Evolutionary conservation across 2,329 filamentous ascomycete genomes (phyloP), one percentile per base, ranked within the genome.

Genomic region (Cladobotryum protrusum): DNA sequence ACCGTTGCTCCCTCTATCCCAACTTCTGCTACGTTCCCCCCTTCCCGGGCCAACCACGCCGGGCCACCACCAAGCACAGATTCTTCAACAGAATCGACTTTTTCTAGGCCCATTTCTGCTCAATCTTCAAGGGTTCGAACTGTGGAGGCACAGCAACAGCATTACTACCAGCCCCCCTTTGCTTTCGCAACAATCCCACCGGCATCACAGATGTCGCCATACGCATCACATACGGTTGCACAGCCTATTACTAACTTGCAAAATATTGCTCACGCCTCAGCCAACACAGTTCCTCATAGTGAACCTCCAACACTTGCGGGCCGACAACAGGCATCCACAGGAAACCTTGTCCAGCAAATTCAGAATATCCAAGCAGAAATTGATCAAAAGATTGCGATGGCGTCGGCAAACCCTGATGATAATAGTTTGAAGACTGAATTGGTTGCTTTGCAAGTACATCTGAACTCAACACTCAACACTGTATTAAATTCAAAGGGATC

Each of bases 391-490:
- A 58, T 60, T 50, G 50, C 52, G 9, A 52, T 55, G n/a, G 44
- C 67, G 15, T 55, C 59, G 3, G 52, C 50, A 9, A 48, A 57
- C 7, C 60, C 66, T 3, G 42, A 49, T 15, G 54, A 64, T 20
- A 18, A 32, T 12, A 37, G 48, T 2, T 47, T 68, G n/a, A 58
- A 59, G 14, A 48, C 49, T 6, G 56, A 63, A 8, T 39, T 62
- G 34, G 54, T 59, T 9, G 50, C 41, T n/a, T 54, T 67, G 2
- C 66, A 67, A 45, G 47, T 58, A 35, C 52, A 58, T 40, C 58
- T 68, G 19, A 66, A 68, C 40, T 39, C 45, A 17, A 57, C 58
- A 4, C 29, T 69, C 19, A 63, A 68, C 49, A 51, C 46, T 32
- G 20, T 52, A 13, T 18, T 52, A 3, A 39, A 43, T 14, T 33